phyloP scores from a whole-genome alignment of 1,284 basidiomycete species.

The Coniophora puteana region DNA sequence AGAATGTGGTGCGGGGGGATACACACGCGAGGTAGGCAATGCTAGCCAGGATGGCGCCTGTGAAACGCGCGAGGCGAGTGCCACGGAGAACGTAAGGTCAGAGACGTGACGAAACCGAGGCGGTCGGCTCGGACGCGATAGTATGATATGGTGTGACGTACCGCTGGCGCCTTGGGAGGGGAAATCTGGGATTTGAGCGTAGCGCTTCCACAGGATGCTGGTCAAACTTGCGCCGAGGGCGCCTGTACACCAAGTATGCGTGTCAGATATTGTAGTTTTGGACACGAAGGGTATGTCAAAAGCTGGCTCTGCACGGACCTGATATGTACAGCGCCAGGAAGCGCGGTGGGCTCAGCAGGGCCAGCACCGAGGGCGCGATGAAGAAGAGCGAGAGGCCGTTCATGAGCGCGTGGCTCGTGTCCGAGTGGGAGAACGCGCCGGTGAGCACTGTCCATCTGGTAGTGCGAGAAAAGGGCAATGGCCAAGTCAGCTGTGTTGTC shows the following conservation, averaged over 20 bases:
- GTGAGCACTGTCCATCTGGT: conserved; percentile 81
- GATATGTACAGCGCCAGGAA: conserved; percentile 80
- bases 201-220: conserved; percentile 55
- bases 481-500: conserved; percentile 1
- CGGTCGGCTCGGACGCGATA: no score
- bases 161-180: conserved; percentile 74
- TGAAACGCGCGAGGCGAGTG: not conserved
- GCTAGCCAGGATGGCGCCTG: conserved; percentile 74
- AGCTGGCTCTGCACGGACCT: conserved; percentile 36
- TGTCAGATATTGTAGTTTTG: no score
- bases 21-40: conserved; percentile 70
- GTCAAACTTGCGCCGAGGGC: conserved; percentile 61
- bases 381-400: conserved; percentile 82
- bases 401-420: conserved; percentile 63
- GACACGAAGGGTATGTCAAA: not conserved
- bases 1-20: conserved; percentile 66
- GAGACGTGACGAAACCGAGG: no score
- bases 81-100: not conserved
- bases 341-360: conserved; percentile 61
- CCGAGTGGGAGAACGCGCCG: conserved; percentile 69
- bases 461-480: conserved; percentile 3
- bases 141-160: conserved; percentile 25
- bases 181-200: conserved; percentile 39
- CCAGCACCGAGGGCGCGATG: conserved; percentile 70
- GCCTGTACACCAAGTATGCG: conserved; percentile 32